Evolutionary conservation across 2,329 filamentous ascomycete genomes (phyloP).

Genomic region (Stagonosporopsis rhizophila): DNA sequence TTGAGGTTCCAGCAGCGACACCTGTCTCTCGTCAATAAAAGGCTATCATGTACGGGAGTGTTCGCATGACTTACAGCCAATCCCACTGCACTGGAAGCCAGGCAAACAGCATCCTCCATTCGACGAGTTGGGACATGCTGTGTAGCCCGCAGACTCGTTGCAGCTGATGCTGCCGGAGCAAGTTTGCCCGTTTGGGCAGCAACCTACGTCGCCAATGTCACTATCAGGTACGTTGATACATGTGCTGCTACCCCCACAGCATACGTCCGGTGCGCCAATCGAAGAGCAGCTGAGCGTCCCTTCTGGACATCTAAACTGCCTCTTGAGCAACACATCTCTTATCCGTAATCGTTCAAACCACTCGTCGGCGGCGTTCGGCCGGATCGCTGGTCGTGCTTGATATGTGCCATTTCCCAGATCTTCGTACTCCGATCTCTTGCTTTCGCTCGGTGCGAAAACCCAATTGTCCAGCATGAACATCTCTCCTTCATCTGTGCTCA

Average conservation of each 20-base stretch:
- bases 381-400: slow-evolving; percentile 35
- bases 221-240: slow-evolving; percentile 65
- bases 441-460: slow-evolving; percentile 51
- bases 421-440: slow-evolving; percentile 18
- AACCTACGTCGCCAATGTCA: slow-evolving; percentile 73
- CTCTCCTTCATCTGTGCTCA: slow-evolving; percentile 72
- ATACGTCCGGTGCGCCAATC: slow-evolving; percentile 73
- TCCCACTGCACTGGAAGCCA: slow-evolving; percentile 71
- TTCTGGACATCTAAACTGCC: slow-evolving; percentile 70
- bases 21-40: slow-evolving; percentile 27
- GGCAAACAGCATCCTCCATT: slow-evolving; percentile 80
- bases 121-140: slow-evolving; percentile 67
- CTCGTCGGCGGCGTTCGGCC: slow-evolving; percentile 37
- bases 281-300: slow-evolving; percentile 70
- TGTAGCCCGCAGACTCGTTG: slow-evolving; percentile 62
- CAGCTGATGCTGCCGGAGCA: slow-evolving; percentile 73
- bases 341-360: slow-evolving; percentile 48
- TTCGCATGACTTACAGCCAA: slow-evolving; percentile 67
- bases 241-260: slow-evolving; percentile 70
- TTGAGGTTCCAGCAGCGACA: slow-evolving; percentile 40
- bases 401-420: slow-evolving; percentile 30
- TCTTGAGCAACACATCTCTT: slow-evolving; percentile 54
- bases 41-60: not conserved
- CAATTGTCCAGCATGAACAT: slow-evolving; percentile 77
- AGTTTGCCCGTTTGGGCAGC: slow-evolving; percentile 70